Conservation (phyloP, 345 rosid genomes). For the Iberis pinnata region DNA sequence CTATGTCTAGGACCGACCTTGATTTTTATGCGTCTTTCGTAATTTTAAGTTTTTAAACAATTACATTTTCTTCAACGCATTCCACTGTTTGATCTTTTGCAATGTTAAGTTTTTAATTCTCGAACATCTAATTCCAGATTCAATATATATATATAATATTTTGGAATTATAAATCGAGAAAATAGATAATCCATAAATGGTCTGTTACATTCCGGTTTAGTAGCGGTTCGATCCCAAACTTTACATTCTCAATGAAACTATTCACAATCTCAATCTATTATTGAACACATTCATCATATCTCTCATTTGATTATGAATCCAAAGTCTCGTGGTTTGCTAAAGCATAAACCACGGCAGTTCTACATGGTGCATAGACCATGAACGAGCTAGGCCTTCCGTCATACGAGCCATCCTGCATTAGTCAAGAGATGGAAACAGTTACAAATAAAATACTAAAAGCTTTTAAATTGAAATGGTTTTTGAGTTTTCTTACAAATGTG, state of each 20-base stretch:
- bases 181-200: too few relatives aligned
- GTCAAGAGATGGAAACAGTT: neutral
- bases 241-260: slow-evolving; percentile 10
- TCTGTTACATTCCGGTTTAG: neutral
- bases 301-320: slow-evolving; percentile 13
- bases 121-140: too few relatives aligned
- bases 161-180: too few relatives aligned
- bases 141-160: too few relatives aligned
- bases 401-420: slow-evolving; percentile 66
- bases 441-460: neutral
- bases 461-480: too few relatives aligned
- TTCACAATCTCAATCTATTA: neutral
- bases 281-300: neutral
- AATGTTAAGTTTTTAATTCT: too few relatives aligned
- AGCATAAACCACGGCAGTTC: slow-evolving; percentile 85
- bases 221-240: slow-evolving; percentile 1
- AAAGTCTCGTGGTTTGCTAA: slow-evolving; percentile 39
- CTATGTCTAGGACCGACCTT: too few relatives aligned
- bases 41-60: too few relatives aligned
- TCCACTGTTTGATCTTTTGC: too few relatives aligned
- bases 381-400: slow-evolving; percentile 67
- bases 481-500: slow-evolving; percentile 50
- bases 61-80: too few relatives aligned
- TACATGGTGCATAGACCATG: slow-evolving; percentile 71
- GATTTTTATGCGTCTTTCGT: too few relatives aligned